Evolutionary conservation across 2,329 filamentous ascomycete genomes (phyloP), one percentile per base, ranked within the genome.

Genomic region (Septoria linicola): DNA sequence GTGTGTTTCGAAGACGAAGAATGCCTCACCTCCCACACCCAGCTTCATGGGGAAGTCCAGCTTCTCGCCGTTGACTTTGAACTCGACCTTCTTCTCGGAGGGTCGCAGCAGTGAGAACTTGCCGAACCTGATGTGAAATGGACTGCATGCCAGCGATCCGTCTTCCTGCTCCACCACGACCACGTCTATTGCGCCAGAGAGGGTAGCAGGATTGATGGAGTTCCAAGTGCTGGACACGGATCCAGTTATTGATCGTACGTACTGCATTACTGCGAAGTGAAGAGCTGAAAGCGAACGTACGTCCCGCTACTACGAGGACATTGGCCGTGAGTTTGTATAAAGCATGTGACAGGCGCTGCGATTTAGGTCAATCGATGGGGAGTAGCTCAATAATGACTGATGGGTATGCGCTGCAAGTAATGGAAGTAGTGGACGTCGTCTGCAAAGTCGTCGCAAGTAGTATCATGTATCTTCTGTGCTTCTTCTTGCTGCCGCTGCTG

Each of bases 201-300:
- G 82, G 10, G 93, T 99, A 37, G 93, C 90, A 43, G 93, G 93
- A 72, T 99, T 99, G 79, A 99, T 95, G 20, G 91, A 96, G 73
- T 99, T 99, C 93, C 93, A 99, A 71, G 93, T 92, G 75, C 93
- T 96, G 63, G 91, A 95, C 65, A 99, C 92, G 45, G 90, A 95
- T 70, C 91, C 91, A 72, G 89, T 93, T 64, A 97, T 82, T 67
- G 91, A 95, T 63, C 93, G 83, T 62, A 97, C 91, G 87, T 97
- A 97, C 79, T 97, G 91, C 93, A 97, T 97, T 57, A 13, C 16
- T 17, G 31, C 19, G 14, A 23, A 10, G 39, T n/a, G n/a, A n/a
- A n/a, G n/a, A n/a, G n/a, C n/a, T n/a, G n/a, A n/a, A n/a, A n/a
- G n/a, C n/a, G n/a, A n/a, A n/a, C n/a, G n/a, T n/a, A n/a, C n/a